Evolutionary conservation across 2,329 filamentous ascomycete species (phyloP), one percentile per base, ranked within the genome.

Genomic region (Ceratocystis albifundus): DNA sequence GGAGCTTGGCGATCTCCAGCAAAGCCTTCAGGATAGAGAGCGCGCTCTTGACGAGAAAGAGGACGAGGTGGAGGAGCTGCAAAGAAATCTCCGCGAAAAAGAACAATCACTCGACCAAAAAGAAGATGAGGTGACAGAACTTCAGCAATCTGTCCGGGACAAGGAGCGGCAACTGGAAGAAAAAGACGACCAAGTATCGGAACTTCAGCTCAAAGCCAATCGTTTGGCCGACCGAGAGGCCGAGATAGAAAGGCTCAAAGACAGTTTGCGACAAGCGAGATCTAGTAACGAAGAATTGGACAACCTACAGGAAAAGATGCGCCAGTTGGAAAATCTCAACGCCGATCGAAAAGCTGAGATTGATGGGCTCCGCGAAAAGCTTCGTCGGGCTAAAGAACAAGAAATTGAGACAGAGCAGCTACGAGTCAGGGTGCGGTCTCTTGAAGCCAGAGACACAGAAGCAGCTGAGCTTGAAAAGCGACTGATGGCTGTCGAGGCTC

Each of bases 401-500:
- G 66, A 66, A 22, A 22, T 66, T n/a, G 66, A 68, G 48, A 44
- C 66, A 3, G 66, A 68, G 30, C 64, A 68, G 25, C 57, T 68
- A 10, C 50, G 46, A 10, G 32, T 25, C 12, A 62, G 55, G 25
- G 28, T 66, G 61, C 61, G 67, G 5, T 20, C n/a, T 10, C 55
- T 68, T 4, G 64, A 68, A 20, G 62, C 45, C 20, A 65, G 65
- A 28, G 65, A 66, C 55, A 45, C 53, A 10, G 67, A 68, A 10
- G 64, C 62, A 20, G 64, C 62, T 22, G 61, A 66, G 36, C 74
- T 86, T 8, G 81, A 86, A 66, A 74, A 69, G 69, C 77, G 71
- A 71, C 73, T 70, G 66, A 74, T 77, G 22, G 80, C 83, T 3
- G 74, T 80, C 20, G 80, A 85, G 70, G 81, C 85, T 41, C 82